phyloP scores from a whole-genome alignment of 2,329 filamentous ascomycete species.

The Thyridium curvatum region DNA sequence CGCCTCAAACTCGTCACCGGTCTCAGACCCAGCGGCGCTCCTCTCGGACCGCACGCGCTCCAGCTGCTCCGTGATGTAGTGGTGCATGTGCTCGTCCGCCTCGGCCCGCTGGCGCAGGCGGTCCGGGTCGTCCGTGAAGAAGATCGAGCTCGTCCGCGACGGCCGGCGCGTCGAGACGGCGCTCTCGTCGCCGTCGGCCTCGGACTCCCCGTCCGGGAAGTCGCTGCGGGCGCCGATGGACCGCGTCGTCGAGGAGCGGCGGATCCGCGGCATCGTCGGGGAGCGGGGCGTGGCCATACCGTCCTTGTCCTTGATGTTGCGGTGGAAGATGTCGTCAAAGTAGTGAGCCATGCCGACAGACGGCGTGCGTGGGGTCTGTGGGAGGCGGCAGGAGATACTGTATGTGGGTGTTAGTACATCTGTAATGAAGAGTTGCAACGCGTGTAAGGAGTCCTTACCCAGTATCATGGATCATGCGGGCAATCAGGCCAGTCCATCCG shows the following conservation, averaged over 20 bases:
- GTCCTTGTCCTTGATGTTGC: slow-evolving; percentile 35
- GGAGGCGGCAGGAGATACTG: slow-evolving; percentile 81
- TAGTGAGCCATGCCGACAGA: slow-evolving; percentile 81
- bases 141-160: slow-evolving; percentile 29
- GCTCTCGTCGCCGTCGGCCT: slow-evolving; percentile 37
- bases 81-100: slow-evolving; percentile 66
- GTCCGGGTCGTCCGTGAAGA: slow-evolving; percentile 38
- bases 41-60: slow-evolving; percentile 61
- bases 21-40: slow-evolving; percentile 26
- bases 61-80: slow-evolving; percentile 78
- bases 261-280: slow-evolving; percentile 47
- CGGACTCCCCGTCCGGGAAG: slow-evolving; percentile 47
- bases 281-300: slow-evolving; percentile 28
- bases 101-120: slow-evolving; percentile 41
- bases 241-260: slow-evolving; percentile 74
- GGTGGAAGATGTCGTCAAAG: slow-evolving; percentile 83
- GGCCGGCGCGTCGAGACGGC: slow-evolving; percentile 25
- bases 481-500: slow-evolving; percentile 92
- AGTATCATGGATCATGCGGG: slow-evolving; percentile 95
- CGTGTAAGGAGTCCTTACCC: slow-evolving; percentile 54
- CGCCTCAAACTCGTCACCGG: slow-evolving; percentile 42
- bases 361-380: slow-evolving; percentile 87
- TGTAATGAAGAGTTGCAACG: neutral
- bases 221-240: slow-evolving; percentile 83
- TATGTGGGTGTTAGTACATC: slow-evolving; percentile 29